phyloP scores from a whole-genome alignment of 2,329 filamentous ascomycete species.

The Aspergillus versicolor region DNA sequence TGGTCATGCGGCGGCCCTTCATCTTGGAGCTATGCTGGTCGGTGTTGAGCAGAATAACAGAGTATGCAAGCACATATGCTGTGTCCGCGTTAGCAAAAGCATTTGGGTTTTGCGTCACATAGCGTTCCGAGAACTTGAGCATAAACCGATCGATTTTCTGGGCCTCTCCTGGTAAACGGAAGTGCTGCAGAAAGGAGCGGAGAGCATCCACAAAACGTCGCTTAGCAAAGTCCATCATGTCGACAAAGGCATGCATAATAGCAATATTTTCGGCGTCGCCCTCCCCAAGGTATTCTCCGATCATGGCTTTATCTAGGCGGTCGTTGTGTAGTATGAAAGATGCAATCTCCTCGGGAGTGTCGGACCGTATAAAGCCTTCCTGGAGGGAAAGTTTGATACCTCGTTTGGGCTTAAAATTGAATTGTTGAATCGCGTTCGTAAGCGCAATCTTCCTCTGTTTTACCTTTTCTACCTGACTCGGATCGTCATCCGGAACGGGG shows the following conservation, averaged over 20 bases:
- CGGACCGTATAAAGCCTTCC: constrained; percentile 82
- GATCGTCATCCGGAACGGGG: constrained; percentile 79
- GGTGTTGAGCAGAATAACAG: constrained; percentile 94
- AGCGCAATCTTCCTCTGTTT: constrained; percentile 93
- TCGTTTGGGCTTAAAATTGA: constrained; percentile 97
- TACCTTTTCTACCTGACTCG: constrained; percentile 87
- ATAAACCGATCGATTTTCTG: constrained; percentile 99
- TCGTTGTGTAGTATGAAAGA: constrained; percentile 79
- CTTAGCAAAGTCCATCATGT: constrained; percentile 89
- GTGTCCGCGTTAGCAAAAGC: constrained; percentile 98
- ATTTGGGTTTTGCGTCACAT: constrained; percentile 91
- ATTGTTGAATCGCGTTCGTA: constrained; percentile 81
- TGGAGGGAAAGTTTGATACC: constrained; percentile 81
- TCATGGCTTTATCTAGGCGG: constrained; percentile 81
- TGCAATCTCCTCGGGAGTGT: constrained; percentile 78
- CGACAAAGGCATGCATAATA: constrained; percentile 98
- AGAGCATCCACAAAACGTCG: constrained; percentile 90
- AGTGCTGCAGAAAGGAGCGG: constrained; percentile 87
- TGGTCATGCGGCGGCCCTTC: constrained; percentile 79
- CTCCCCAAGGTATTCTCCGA: constrained; percentile 93
- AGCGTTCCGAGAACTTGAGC: constrained; percentile 97
- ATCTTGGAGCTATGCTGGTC: constrained; percentile 92
- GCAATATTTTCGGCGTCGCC: constrained; percentile 91
- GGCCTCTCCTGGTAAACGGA: constrained; percentile 90
- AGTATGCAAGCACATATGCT: constrained; percentile 93